Evolutionary conservation across 768 basidiomycete genomes (phyloP), one percentile per base, ranked within the genome.

Genomic region (Kwoniella bestiolae): DNA sequence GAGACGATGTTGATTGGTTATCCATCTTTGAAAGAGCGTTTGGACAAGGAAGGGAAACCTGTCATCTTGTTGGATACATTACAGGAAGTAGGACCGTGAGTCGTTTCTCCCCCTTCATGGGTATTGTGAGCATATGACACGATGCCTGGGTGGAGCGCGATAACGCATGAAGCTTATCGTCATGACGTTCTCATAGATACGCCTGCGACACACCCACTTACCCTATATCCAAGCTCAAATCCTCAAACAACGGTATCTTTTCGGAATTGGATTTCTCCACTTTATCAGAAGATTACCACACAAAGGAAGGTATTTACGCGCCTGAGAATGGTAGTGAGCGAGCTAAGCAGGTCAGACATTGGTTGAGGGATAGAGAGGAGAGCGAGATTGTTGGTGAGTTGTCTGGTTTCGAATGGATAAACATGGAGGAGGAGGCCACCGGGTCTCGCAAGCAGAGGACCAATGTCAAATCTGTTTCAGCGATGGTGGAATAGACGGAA

Each of bases 281-380:
- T 9, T 46, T 81, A 14, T 69, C 66, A 9, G 66, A 64, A 21
- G 75, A 67, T 16, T 82, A 79, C 72, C 73, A 70, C 0, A 63
- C 56, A 11, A 82, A 82, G 69, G 49, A 68, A 28, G 80, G 80
- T 2, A 75, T 79, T 35, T 78, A 66, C 34, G 56, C 34, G 8
- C 73, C 70, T 21, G 63, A 56, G 8, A 59, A 65, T 5, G 74
- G 32, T 0, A 21, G 56, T 18, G 61, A 71, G 34, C 7, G 74
- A 6, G 77, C 77, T 14, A 55, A 44, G 45, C 60, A 63, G 56
- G 79, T 79, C 0, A 66, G 81, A 52, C 53, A 60, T 25, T 81
- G 78, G 78, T 59, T 82, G 44, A 59, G 77, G 21, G 65, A 68
- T 12, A 34, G 77, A 45, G 58, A 63, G n/a, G 81, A 82, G 68